Evolutionary conservation across 164 flowering plant species (phyloP), one percentile per base, ranked within the genome.

Genomic region (Stephania japonica): DNA sequence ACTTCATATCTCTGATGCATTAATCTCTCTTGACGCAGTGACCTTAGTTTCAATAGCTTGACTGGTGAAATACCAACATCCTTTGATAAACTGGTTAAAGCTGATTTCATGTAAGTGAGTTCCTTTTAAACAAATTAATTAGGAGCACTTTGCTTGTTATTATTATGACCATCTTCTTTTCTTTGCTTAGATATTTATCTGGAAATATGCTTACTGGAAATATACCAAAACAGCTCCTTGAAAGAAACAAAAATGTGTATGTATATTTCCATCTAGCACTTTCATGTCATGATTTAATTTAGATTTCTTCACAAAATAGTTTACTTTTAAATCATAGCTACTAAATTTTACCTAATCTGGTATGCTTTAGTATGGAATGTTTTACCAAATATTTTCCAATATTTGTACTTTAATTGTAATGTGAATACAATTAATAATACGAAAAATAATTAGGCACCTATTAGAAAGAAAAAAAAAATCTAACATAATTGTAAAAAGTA

Each of bases 11-110:
- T 71, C 72, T 66, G 24, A 21, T 47, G 27, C 63, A 1, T 42
- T 67, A 25, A n/a, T 12, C 42, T 72, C 50, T 68, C 68, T 9
- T 27, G 63, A 44, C 83, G 79, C 75, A 90, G 97, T 75, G 97
- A 91, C 75, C 87, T 91, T 43, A 90, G 92, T 80, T 91, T 80
- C 70, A 91, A 91, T 72, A 75, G 82, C 78, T 75, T 91, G 75
- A 82, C 83, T 49, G 92, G 97, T 44, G 84, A 82, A 70, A 82
- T 91, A 73, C 94, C 97, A 43, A 7, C 65, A 53, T 79, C 92
- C 70, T 87, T 89, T 42, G 44, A 0, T 13, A 21, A 76, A 2
- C 81, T 87, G 71, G 70, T n/a, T 32, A 83, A 73, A 85, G 80
- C 68, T 11, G 89, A 87, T 77, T 89, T 81, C 78, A 50, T 89